phyloP scores from a whole-genome alignment of 768 basidiomycete species.

The Polyporus arcularius region DNA sequence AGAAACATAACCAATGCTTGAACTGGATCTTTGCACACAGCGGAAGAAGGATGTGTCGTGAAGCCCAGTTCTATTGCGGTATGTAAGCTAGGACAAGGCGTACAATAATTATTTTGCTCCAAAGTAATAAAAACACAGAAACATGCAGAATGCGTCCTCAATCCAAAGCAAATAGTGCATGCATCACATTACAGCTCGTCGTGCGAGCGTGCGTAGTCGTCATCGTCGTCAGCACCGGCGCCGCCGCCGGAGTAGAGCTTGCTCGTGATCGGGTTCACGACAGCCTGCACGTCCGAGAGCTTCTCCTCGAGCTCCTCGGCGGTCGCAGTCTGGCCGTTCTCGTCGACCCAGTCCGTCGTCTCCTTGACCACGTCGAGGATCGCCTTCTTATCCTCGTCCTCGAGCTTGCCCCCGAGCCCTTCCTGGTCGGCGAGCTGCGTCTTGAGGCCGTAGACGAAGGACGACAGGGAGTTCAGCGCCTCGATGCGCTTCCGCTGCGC shows the following conservation, averaged over 20 bases:
- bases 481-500: conserved; percentile 83
- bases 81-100: conserved; percentile 20
- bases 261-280: conserved; percentile 84
- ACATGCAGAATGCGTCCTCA: neutral
- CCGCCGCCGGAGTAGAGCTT: conserved; percentile 62
- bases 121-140: conserved; percentile 20
- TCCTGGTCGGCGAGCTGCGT: conserved; percentile 85
- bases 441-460: conserved; percentile 88
- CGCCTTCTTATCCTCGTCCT: conserved; percentile 81
- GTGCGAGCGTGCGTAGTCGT: conserved; percentile 39
- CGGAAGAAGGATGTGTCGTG: conserved; percentile 6
- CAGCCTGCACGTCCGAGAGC: conserved; percentile 66
- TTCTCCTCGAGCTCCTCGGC: conserved; percentile 95
- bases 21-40: neutral
- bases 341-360: conserved; percentile 90
- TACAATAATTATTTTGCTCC: conserved; percentile 20
- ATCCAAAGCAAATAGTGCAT: neutral
- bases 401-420: conserved; percentile 88
- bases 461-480: conserved; percentile 77
- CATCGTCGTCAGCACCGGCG: conserved; percentile 39
- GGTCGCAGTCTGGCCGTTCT: conserved; percentile 71
- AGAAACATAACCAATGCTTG: no score
- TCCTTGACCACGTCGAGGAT: conserved; percentile 85
- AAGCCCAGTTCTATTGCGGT: conserved; percentile 20
- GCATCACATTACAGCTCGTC: conserved; percentile 41